These are phyloP conservation scores for Sequoiadendron giganteum DNA, from an alignment of 75 land plant genomes.

Conservation along the genomic window DNA sequence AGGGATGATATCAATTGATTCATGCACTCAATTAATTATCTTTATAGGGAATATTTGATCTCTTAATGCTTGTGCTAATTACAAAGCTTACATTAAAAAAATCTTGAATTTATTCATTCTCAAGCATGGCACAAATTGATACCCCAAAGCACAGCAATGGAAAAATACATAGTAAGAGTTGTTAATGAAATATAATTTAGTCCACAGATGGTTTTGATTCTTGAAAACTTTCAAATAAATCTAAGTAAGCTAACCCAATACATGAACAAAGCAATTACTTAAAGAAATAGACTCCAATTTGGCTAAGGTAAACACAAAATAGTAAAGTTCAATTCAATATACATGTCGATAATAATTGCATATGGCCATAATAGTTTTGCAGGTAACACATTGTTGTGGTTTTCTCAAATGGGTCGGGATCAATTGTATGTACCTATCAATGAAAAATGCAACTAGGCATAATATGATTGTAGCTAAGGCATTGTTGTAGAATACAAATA, in stretches of 20 bases:
- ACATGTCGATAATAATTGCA: conserved; percentile 43
- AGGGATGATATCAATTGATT: neutral
- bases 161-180: too few species aligned
- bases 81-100: neutral
- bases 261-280: neutral
- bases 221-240: neutral
- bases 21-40: neutral
- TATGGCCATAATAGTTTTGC: conserved; percentile 37
- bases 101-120: neutral
- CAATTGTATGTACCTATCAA: conserved; percentile 29
- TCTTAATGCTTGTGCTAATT: too few species aligned
- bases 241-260: neutral
- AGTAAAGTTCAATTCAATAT: neutral
- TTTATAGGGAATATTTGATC: too few species aligned
- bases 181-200: too few species aligned
- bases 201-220: neutral
- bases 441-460: conserved; percentile 38
- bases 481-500: conserved; percentile 46
- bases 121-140: neutral
- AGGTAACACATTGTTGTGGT: conserved; percentile 16
- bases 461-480: conserved; percentile 41
- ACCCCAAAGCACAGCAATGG: neutral
- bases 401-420: neutral
- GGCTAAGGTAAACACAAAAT: neutral
- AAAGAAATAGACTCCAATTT: neutral